Evolutionary conservation across 176 grass and related monocot genomes (phyloP), one percentile per base, ranked within the genome.

Genomic region (Hordeum marinum): DNA sequence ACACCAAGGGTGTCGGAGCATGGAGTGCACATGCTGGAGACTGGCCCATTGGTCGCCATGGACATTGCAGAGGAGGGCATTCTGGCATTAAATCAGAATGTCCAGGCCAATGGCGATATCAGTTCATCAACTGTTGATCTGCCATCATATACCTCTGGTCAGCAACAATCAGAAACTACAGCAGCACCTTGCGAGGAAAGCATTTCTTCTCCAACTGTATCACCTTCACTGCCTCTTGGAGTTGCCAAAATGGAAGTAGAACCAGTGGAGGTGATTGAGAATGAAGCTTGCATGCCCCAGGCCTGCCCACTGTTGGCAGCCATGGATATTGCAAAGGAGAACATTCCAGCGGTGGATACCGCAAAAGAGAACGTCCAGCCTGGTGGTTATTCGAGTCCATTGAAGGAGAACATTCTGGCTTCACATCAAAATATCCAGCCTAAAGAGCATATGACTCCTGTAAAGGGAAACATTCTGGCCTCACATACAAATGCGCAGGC

Each of bases 1-100:
- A 1, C 39, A 27, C 8, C 42, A 4, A 58, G 25, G 25, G 60
- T 55, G 2, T 11, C 29, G 0, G 23, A 84, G 42, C 34, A 42
- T 58, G 76, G 75, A 67, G 25, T 2, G 0, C 32, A 61, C 35
- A 25, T 25, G 11, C 59, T 2, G 20, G 45, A 58, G 82, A 10
- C 24, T 31, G 21, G 48, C 8, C 21, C 6, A 21, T 36, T 89
- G 60, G 76, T 80, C 7, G 21, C 13, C 4, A 20, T 27, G 43
- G 77, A 89, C n/a, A 60, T 54, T 11, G 29, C 46, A 21, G 75
- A 89, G 50, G 87, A 89, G 61, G 85, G 75, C 50, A 76, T 76
- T 61, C 61, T 68, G 1, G 59, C 59, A 27, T 7, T 59, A 68
- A 45, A 84, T 34, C 67, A 75, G 45, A 89, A 80, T 45, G 58